Evolutionary conservation across 129 eudicot genomes (phyloP), one percentile per base, ranked within the genome.

Genomic region (Centrapalus pauciflorus): DNA sequence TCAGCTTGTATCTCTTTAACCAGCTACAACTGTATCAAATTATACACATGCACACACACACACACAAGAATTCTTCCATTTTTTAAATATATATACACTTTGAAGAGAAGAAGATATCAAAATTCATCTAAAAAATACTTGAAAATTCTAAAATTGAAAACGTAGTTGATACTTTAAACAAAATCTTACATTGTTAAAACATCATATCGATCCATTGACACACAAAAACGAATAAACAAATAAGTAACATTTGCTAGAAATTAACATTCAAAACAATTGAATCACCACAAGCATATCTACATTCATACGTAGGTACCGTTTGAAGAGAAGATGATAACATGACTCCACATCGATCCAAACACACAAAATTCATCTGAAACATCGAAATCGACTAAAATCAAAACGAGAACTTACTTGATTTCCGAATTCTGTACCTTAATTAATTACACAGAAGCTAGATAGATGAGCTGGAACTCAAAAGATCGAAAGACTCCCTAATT

Each of bases 371-470:
- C n/a, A 67, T 33, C 37, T n/a, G 10, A 25, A 70, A 21, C 43
- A 29, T 48, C 0, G 4, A 71, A 71, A 46, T 38, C 37, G 11
- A n/a, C 14, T 45, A 23, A 71, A 28, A 29, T 4, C 10, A 34
- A 48, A 41, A 9, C 17, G 5, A 24, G 65, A 71, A 74, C 84
- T 70, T 75, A 70, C 84, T 61, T 12, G 70, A 72, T 2, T 7
- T 58, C 28, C 37, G 16, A 17, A 29, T 25, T 60, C n/a, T 19
- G 27, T 45, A 37, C 26, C 12, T 16, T 17, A 9, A 63, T n/a
- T n/a, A n/a, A n/a, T n/a, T n/a, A n/a, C n/a, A 54, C 34, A 20
- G 48, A 14, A 19, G n/a, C n/a, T n/a, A n/a, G n/a, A n/a, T n/a
- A n/a, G 33, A 45, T 74, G 12, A 74, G 37, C 40, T 55, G 66